Evolutionary conservation across 306 rosid species (phyloP).

Genomic region (Fragaria iinumae): DNA sequence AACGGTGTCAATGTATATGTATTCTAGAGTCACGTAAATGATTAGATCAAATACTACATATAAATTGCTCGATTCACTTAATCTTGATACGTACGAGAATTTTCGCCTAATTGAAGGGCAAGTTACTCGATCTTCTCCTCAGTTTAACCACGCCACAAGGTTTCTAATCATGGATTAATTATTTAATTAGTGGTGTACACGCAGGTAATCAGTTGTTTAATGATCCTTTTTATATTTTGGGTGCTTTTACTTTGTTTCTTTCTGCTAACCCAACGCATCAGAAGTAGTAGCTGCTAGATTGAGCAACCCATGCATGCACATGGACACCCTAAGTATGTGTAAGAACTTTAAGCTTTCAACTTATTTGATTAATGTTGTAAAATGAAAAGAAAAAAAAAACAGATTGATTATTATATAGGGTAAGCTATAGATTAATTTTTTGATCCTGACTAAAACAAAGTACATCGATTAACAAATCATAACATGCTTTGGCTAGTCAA

Average conservation of each 20-base stretch:
- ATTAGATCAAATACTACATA: no score
- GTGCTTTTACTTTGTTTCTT: neutral
- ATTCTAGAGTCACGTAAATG: no score
- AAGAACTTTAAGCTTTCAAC: constrained; percentile 3
- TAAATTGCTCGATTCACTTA: no score
- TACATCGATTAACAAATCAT: neutral
- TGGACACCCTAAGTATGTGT: constrained; percentile 17
- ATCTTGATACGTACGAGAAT: no score
- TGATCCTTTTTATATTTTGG: neutral
- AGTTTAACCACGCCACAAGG: no score
- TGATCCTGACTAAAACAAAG: neutral
- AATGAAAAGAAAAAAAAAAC: neutral
- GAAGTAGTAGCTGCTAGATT: constrained; percentile 18
- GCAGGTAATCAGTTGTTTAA: neutral
- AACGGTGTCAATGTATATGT: no score
- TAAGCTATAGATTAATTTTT: neutral
- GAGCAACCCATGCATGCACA: constrained; percentile 22
- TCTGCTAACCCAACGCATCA: constrained; percentile 8
- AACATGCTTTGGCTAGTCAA: constrained; percentile 5
- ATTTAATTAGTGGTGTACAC: neutral
- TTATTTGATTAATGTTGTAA: neutral
- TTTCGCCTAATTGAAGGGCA: no score
- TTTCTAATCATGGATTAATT: neutral
- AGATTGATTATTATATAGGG: neutral
- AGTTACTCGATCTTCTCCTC: no score